Evolutionary conservation across 805 yeast species (phyloP).

Genomic region (Cyberlindnera xylosilytica): DNA sequence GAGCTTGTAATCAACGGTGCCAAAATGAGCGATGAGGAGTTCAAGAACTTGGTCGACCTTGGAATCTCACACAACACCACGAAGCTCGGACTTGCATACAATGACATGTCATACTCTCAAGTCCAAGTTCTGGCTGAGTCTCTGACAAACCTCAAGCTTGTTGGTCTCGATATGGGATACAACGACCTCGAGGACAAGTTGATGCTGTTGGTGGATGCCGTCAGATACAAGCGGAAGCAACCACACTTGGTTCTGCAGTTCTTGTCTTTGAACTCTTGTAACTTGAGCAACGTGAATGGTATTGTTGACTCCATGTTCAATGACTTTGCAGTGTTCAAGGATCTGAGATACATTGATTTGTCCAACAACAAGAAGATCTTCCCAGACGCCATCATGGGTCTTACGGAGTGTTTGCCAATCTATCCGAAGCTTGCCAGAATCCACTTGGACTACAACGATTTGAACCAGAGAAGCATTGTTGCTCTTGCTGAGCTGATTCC

Average conservation of each 20-base stretch:
- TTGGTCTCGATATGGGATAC: constrained; percentile 82
- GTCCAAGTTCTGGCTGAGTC: constrained; percentile 56
- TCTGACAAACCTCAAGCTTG: constrained; percentile 43
- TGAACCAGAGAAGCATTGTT: constrained; percentile 53
- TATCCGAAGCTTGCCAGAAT: constrained; percentile 61
- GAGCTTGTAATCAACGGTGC: constrained; percentile 84
- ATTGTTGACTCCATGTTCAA: constrained; percentile 40
- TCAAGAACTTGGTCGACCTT: constrained; percentile 55
- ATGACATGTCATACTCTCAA: constrained; percentile 59
- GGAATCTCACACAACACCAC: constrained; percentile 58
- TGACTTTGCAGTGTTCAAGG: constrained; percentile 48
- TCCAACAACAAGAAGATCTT: constrained; percentile 74
- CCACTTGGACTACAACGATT: constrained; percentile 66
- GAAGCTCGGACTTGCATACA: constrained; percentile 78
- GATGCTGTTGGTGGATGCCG: constrained; percentile 25
- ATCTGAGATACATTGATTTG: constrained; percentile 69
- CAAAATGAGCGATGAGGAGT: constrained; percentile 52
- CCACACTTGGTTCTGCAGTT: constrained; percentile 35
- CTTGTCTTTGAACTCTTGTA: constrained; percentile 66
- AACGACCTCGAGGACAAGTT: constrained; percentile 55
- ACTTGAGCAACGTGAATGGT: constrained; percentile 37
- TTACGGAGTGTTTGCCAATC: constrained; percentile 66
- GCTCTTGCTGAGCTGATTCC: constrained; percentile 72
- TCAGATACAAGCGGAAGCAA: constrained; percentile 24
- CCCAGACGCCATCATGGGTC: constrained; percentile 49